Base-by-base conservation (phyloP, 2,329 filamentous ascomycete species). In the Aspergillus sp. region DNA sequence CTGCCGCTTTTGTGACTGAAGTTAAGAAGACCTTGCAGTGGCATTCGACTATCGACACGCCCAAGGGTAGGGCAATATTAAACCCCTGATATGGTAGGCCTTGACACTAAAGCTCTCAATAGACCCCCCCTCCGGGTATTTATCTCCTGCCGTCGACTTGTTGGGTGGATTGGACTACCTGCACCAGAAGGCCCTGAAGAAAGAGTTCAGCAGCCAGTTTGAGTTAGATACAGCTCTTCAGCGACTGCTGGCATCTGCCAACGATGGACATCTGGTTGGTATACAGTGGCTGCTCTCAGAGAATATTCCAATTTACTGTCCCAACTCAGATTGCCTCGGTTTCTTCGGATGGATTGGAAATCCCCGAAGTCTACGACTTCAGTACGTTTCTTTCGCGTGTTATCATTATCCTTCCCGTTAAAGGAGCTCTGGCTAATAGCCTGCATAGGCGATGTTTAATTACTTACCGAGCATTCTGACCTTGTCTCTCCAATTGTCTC, bases 261-360 rank as follows among this genome's bases (percentile, higher is more conserved):
- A 90, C 64, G 88, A 91, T 68, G 86, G 87, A 1, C 88, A 91
- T 67, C 65, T 78, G 14, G 47, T 10, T n/a, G n/a, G n/a, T n/a
- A 14, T 69, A 71, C 24, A 51, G 64, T 6, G 63, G 72, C 16
- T 73, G 69, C 52, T 74, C 74, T 1, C 55, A 67, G n/a, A 58
- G 59, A 1, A 63, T 74, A 6, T 86, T 88, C 54, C 74, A 78
- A 2, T 86, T 82, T 67, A 39, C 54, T 5, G 58, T 66, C 22
- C 59, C 63, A 24, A 46, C 66, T 6, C 77, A 82, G 9, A 74
- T 89, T 0, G 84, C 88, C 0, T 88, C 86, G 0, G 79, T 88
- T 7, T 89, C 86, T 2, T 64, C 74, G 3, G 85, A 89, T 67
- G 87, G 87, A n/a, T 71, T 77, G 18, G 79, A 82, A 55, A 69